Base-by-base conservation (phyloP, 1,139 yeast genomes). In the Kluyveromyces marxianus region DNA sequence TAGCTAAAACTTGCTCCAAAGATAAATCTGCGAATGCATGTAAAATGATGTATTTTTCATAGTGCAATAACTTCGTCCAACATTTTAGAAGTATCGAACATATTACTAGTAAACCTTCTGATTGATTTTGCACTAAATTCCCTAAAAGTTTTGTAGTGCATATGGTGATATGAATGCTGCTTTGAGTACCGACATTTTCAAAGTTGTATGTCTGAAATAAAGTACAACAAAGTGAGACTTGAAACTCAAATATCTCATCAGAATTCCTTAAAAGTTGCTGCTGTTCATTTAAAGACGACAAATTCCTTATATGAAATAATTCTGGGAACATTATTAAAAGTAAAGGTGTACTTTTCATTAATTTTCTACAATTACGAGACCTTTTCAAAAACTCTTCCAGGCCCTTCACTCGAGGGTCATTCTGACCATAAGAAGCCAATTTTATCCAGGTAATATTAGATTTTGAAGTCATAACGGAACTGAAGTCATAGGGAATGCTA, bases 401-500 rank as follows among this genome's bases (percentile, higher is more conserved):
- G 7, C 21, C 34, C 8, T 6, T n/a, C 8, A 28, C 4, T 30
- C 34, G 33, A 7, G 32, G 34, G 21, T 21, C 41, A 29, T 4
- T 29, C 8, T 29, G 14, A n/a, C 10, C 25, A 29, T 14, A n/a
- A 4, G 34, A 25, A 4, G 32, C 25, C 8, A 37, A 7, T n/a
- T 5, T 7, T n/a, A 40, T 7, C 43, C 43, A 40, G 6, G 4
- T 14, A 7, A 35, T 3, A n/a, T 21, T 8, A 7, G 29, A 26
- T n/a, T 34, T 8, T 10, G n/a, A 14, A 5, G 26, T 34, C 10
- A 35, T n/a, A 27, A 40, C 2, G 3, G 25, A 2, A 6, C 3
- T 26, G n/a, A 40, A 28, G 43, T 57, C 59, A 27, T 47, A 47
- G 2, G 65, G 60, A 1, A 55, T 34, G 4, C 44, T 44, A 2